These are phyloP conservation scores for Phlebiopsis flavidoalba DNA, from an alignment of 768 basidiomycete species.

Conservation along the genomic window DNA sequence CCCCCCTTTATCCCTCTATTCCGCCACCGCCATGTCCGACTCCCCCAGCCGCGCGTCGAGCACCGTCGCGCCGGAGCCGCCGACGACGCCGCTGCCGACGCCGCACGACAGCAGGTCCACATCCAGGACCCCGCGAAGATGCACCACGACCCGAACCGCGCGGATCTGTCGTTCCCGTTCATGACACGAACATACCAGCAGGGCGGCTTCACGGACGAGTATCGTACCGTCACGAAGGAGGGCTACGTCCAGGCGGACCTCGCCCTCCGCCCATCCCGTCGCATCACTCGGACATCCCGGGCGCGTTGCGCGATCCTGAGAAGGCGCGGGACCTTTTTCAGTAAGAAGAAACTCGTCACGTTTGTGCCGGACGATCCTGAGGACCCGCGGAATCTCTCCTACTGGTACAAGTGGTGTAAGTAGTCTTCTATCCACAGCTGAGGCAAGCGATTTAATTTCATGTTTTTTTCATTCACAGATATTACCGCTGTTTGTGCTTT, in stretches of 20 bases:
- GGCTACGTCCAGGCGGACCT: constrained; percentile 25
- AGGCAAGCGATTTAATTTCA: no score
- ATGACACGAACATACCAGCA: constrained; percentile 20
- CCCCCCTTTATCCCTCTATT: not conserved
- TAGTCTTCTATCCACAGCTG: not conserved
- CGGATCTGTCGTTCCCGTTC: constrained; percentile 27
- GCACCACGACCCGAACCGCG: constrained; percentile 17
- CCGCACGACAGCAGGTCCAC: not conserved
- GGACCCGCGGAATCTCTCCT: constrained; percentile 36
- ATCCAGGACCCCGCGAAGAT: not conserved
- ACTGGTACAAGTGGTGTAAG: constrained; percentile 30
- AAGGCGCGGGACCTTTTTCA: constrained; percentile 29
- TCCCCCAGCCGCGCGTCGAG: constrained; percentile 8
- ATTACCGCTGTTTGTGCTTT: constrained; percentile 27
- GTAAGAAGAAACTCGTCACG: constrained; percentile 29
- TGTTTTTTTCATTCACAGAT: constrained; percentile 15
- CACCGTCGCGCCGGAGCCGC: constrained; percentile 7
- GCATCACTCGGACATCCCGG: constrained; percentile 17
- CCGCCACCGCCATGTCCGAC: not conserved
- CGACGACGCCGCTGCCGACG: not conserved
- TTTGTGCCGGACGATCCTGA: constrained; percentile 34
- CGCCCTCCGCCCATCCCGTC: constrained; percentile 26
- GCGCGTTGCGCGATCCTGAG: constrained; percentile 26
- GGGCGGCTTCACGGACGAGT: constrained; percentile 31
- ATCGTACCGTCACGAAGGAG: constrained; percentile 24